Evolutionary conservation across 2,329 filamentous ascomycete species (phyloP).

Genomic region (Cercospora sesami): DNA sequence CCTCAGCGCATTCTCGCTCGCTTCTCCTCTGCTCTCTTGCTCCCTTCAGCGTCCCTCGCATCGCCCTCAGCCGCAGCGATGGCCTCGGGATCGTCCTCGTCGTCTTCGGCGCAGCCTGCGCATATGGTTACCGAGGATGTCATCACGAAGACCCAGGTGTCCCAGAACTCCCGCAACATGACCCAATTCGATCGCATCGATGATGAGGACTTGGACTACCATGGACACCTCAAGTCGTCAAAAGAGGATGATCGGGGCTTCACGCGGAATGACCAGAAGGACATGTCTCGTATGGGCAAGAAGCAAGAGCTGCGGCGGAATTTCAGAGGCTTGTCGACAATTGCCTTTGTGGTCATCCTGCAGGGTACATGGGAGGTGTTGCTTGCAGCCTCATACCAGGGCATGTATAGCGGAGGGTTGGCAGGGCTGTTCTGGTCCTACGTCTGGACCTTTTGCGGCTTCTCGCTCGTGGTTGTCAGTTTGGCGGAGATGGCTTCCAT

Average conservation of each 20-base stretch:
- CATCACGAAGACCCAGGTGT: constrained; percentile 26
- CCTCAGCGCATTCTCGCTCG: background rate
- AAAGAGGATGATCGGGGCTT: constrained; percentile 19
- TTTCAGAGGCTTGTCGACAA: constrained; percentile 50
- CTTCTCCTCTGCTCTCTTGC: background rate
- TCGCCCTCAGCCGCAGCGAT: constrained; percentile 2
- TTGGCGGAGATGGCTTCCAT: constrained; percentile 40
- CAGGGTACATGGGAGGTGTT: constrained; percentile 56
- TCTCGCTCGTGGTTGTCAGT: constrained; percentile 29
- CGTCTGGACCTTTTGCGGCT: constrained; percentile 32
- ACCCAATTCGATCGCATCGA: constrained; percentile 25
- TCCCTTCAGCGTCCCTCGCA: background rate
- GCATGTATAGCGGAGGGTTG: constrained; percentile 30
- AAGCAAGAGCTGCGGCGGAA: constrained; percentile 52
- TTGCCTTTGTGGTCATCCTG: constrained; percentile 52
- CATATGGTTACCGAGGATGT: constrained; percentile 23
- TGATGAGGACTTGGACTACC: constrained; percentile 25
- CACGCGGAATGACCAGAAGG: constrained; percentile 38
- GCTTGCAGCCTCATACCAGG: constrained; percentile 34
- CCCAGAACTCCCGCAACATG: constrained; percentile 20
- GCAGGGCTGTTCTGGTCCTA: constrained; percentile 35
- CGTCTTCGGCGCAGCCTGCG: constrained; percentile 27
- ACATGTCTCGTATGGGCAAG: constrained; percentile 53
- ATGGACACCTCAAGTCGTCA: constrained; percentile 24
- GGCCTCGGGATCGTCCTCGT: constrained; percentile 21